Conservation (phyloP, 1,284 basidiomycete species). For the Bjerkandera adusta region DNA sequence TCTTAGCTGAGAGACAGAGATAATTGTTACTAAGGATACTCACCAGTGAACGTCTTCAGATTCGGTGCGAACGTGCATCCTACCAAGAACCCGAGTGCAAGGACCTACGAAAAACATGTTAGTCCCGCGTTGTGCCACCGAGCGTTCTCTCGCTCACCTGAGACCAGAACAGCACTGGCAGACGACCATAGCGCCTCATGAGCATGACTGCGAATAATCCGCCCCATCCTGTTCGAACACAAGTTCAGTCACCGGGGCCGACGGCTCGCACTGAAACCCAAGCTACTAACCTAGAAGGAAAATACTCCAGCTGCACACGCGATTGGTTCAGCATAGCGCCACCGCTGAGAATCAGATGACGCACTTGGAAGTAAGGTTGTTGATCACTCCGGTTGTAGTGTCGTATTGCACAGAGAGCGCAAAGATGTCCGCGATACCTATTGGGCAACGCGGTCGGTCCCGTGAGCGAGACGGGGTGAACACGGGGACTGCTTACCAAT, state of each 20-base stretch:
- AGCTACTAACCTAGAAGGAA: slow-evolving; percentile 55
- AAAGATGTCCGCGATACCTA: slow-evolving; percentile 61
- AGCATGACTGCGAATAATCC: slow-evolving; percentile 60
- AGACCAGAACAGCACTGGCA: slow-evolving; percentile 64
- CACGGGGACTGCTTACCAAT: slow-evolving; percentile 51
- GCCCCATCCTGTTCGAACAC: slow-evolving; percentile 52
- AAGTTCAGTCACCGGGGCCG: slow-evolving; percentile 1
- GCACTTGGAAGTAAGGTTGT: slow-evolving; percentile 59
- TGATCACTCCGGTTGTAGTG: slow-evolving; percentile 59
- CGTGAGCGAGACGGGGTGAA: not conserved
- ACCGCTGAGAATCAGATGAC: not conserved
- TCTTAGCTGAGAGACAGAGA: not conserved
- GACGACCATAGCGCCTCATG: slow-evolving; percentile 54
- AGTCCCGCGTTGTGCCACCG: not conserved
- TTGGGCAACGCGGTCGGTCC: not conserved
- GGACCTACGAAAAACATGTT: slow-evolving; percentile 31
- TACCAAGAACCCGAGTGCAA: slow-evolving; percentile 47
- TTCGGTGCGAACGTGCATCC: slow-evolving; percentile 55
- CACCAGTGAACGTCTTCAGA: slow-evolving; percentile 51
- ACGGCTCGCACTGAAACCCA: no score
- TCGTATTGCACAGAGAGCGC: slow-evolving; percentile 54
- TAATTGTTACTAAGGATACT: slow-evolving; percentile 3
- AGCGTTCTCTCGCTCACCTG: slow-evolving; percentile 37
- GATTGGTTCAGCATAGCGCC: not conserved
- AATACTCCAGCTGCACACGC: slow-evolving; percentile 57